Evolutionary conservation across 2,329 filamentous ascomycete genomes (phyloP), one percentile per base, ranked within the genome.

Genomic region (Aspergillus sp.): DNA sequence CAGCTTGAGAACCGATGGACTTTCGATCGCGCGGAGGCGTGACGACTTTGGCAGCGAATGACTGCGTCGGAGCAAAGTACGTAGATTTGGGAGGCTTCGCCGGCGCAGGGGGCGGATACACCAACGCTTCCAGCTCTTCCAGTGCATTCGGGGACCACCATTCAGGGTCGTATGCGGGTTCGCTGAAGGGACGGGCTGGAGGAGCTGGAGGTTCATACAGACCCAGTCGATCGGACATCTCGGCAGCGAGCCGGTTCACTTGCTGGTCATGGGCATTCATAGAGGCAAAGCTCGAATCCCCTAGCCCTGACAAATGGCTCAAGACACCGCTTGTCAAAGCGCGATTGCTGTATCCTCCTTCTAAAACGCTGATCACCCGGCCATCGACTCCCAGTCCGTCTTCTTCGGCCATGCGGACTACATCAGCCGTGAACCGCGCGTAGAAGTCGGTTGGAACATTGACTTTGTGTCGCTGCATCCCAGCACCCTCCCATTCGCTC

Each of bases 361-460:
- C 94, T 19, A 99, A 80, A 2, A 97, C 91, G 68, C 93, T 97
- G 65, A 99, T 87, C 19, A 97, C 80, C 42, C 94, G 82, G 2
- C 93, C 93, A 22, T 95, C 87, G 1, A 90, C 89, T 24, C 82
- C 81, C 1, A 89, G 82, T 2, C 82, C 88, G 61, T 89, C 85
- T 67, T 96, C 91, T 38, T 89, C 82, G 0, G 95, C 88, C 53
- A 99, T 77, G 45, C 82, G 84, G 13, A 95, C 86, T 3, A 96
- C 83, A 65, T 99, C 94, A 42, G 86, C 82, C 0, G 93, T 93
- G 58, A 99, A 88, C 1, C 88, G 85, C 45, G 94, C 94, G 67
- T 97, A 99, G 68, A 99, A 99, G 49, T 93, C 90, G 0, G 93
- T 99, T 0, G 94, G 93, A 2, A 99, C 94, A 65, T 96, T 96